Conservation (phyloP, 306 rosid genomes). For the Vachellia pachyceras region DNA sequence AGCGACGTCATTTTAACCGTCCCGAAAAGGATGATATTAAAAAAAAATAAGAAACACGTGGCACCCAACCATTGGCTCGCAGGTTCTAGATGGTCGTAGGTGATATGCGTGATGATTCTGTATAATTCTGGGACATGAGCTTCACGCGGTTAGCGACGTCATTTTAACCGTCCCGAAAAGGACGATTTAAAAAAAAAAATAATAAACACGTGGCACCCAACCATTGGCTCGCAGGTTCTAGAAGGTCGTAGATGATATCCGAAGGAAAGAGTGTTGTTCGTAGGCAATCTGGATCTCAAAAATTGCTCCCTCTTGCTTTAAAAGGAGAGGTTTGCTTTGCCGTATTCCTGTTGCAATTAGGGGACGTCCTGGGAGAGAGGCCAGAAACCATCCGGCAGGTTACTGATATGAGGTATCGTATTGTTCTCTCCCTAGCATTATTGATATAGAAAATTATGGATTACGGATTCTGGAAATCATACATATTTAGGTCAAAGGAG, state of each 20-base stretch:
- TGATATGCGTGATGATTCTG: not conserved
- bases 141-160: not conserved
- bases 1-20: not conserved
- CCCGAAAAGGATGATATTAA: no score
- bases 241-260: slow-evolving; percentile 49
- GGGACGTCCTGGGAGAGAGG: not conserved
- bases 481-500: not conserved
- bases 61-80: slow-evolving; percentile 29
- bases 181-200: not conserved
- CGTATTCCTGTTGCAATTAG: not conserved
- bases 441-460: no score
- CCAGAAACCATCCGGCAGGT: not conserved
- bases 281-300: slow-evolving; percentile 38
- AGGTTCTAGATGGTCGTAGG: no score
- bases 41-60: slow-evolving; percentile 28
- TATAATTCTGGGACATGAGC: not conserved
- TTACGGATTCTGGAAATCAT: not conserved
- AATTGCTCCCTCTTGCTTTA: not conserved
- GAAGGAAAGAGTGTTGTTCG: slow-evolving; percentile 16
- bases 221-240: slow-evolving; percentile 56
- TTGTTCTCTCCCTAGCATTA: not conserved
- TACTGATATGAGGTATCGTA: slow-evolving; percentile 19
- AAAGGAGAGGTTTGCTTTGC: not conserved
- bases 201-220: slow-evolving; percentile 30
- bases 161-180: not conserved